A percentile compares a stretch with the other conserved stretches of the same genome.
These are phyloP conservation scores for Dillenia turbinata DNA, from an alignment of 164 flowering plant genomes.

Conservation along the genomic window DNA sequence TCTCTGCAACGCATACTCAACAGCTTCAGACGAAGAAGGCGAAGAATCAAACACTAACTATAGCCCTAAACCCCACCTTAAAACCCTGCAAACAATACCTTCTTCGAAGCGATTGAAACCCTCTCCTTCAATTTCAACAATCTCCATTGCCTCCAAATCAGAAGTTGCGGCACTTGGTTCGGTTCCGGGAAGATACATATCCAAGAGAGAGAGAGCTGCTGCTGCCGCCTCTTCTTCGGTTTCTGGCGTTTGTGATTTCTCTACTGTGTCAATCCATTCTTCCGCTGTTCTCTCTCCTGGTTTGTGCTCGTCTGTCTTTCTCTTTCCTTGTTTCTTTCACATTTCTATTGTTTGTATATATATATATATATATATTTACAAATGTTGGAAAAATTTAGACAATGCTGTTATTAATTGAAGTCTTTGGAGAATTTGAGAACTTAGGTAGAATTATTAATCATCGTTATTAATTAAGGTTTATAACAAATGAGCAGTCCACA, in stretches of 20 bases:
- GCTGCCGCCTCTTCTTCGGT: background rate
- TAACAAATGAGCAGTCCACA: no score
- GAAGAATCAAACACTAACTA: conserved; percentile 13
- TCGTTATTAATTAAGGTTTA: no score
- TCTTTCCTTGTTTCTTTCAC: background rate
- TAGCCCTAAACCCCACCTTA: no score
- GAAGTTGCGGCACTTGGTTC: conserved; percentile 44
- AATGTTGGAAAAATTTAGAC: no score
- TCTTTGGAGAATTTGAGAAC: no score
- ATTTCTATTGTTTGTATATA: background rate
- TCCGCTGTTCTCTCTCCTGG: conserved; percentile 26
- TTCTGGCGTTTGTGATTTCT: conserved; percentile 8
- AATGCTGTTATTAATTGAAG: no score
- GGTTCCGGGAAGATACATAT: conserved; percentile 68
- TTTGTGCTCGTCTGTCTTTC: conserved; percentile 10
- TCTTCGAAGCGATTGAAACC: conserved; percentile 28
- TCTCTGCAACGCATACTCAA: conserved; percentile 52
- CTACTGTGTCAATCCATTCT: conserved; percentile 1
- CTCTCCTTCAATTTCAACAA: conserved; percentile 2
- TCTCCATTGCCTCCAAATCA: background rate
- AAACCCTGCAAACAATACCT: no score
- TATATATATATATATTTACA: no score
- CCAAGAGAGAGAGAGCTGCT: conserved; percentile 63
- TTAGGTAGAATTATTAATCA: no score
- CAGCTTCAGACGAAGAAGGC: conserved; percentile 51